phyloP scores from a whole-genome alignment of 2,329 filamentous ascomycete genomes.

The Aspergillus japonicus region DNA sequence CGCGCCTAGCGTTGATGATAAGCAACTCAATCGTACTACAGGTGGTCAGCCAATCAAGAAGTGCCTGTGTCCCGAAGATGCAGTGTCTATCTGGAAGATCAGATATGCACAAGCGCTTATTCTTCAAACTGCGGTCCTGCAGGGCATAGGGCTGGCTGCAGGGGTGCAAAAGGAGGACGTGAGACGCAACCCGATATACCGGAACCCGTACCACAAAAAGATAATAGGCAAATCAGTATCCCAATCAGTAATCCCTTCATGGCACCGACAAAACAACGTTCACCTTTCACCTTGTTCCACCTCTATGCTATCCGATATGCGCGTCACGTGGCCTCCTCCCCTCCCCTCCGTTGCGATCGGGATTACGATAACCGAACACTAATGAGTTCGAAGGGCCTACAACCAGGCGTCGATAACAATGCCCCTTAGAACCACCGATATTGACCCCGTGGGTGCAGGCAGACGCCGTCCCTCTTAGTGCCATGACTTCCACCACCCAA shows the following conservation, averaged over 20 bases:
- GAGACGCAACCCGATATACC: too few relatives aligned
- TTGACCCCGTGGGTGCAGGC: background rate
- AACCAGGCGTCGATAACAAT: background rate
- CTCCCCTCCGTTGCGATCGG: background rate
- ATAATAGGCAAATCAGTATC: too few relatives aligned
- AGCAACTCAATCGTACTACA: background rate
- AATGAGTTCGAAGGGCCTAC: background rate
- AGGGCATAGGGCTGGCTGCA: background rate
- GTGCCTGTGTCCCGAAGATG: too few relatives aligned
- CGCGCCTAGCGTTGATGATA: background rate
- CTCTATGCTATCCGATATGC: background rate
- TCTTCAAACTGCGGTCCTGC: background rate
- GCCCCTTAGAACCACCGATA: background rate
- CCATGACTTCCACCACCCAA: background rate
- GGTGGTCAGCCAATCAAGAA: too few relatives aligned
- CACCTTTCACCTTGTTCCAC: background rate
- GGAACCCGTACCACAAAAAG: background rate
- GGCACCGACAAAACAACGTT: background rate
- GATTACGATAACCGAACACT: background rate
- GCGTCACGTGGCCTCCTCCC: background rate
- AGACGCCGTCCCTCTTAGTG: background rate
- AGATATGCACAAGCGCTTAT: background rate
- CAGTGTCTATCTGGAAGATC: background rate
- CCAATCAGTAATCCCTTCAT: too few relatives aligned
- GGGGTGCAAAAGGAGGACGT: background rate